Base-by-base conservation (phyloP, 2,329 filamentous ascomycete species). In the Ophiostoma sp. region DNA sequence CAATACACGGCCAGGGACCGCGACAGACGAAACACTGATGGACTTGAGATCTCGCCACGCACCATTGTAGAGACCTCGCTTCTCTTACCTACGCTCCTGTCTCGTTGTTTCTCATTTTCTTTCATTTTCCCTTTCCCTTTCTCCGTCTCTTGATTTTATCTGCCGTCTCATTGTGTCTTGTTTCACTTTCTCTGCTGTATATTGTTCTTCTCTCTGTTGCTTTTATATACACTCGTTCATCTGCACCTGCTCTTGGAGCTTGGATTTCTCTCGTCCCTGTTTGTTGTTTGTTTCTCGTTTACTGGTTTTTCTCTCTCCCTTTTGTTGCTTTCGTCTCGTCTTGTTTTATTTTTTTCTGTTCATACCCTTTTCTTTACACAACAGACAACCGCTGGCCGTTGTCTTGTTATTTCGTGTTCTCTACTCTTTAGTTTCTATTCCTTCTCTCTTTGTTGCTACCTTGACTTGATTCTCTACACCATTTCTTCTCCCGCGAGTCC, bases 1-100 rank as follows among this genome's bases (percentile, higher is more conserved):
- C 44, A 40, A 45, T 49, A 47, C n/a, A 58, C 67, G 67, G 63
- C 63, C 49, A 45, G 36, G 47, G 67, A 45, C 55, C 44, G 47
- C 64, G 66, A n/a, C 52, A 64, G 55, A 40, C 64, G 58, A 52
- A 49, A 66, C 55, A 38, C 64, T 38, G 55, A 52, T 62, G 38
- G 60, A 42, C 38, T 55, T 64, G 44, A 44, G n/a, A 47, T 62
- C 65, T 62, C 65, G 16, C 55, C 12, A 27, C 41, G 41, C 38
- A 16, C 45, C 16, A 40, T 64, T n/a, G 16, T 64, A 44, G 40
- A 40, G 16, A 49, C 36, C 40, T 42, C 38, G 5, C 52, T 64
- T 49, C 27, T 27, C 27, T 27, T 27, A 27, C 27, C 27, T 27
- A 27, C 27, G 27, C 27, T 27, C 27, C 27, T 40, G n/a, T 64